Base-by-base conservation (phyloP, 177 flowering plant species). In the Vitis hybrid region DNA sequence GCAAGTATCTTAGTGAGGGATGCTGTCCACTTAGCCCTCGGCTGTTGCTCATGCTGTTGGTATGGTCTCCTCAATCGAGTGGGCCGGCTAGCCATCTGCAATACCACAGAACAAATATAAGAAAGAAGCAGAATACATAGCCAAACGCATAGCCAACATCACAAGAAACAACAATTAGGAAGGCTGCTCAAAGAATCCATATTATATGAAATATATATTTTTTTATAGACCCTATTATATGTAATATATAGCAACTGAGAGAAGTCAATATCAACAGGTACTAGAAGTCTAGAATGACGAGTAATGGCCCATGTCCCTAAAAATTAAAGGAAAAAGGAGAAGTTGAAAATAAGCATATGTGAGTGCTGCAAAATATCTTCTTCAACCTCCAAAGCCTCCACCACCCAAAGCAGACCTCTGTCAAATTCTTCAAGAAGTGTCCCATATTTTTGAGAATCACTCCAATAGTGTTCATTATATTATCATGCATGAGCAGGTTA, bases 21-120 rank as follows among this genome's bases (percentile, higher is more conserved):
- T 3, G 72, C 48, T 56, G 87, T 86, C 92, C 92, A 88, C 57
- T 78, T 85, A 48, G 92, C 92, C 74, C 89, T 79, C 3, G 80
- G 68, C 64, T 79, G 89, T 64, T 66, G 76, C 51, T 79, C 81
- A 66, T 72, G 84, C 63, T 78, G 84, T 73, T 59, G 57, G 51
- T 67, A 16, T 33, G 62, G 67, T 56, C 60, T 80, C 62, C 74
- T 73, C 1, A 78, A 60, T 67, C 80, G 79, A 16, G 74, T 76
- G 4, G 77, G 26, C 56, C 80, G 77, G 68, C 69, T 70, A 62
- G 83, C 80, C 87, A 84, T 86, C 83, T 79, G 63, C 14, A 60
- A 31, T 18, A 68, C 22, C 45, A 15, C 3, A 29, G 5, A 13
- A 15, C 5, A 66, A 55, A 15, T 10, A 48, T 29, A 66, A 12